Percentiles rank a stretch among this genome's conserved stretches.
Evolutionary conservation across 2,329 filamentous ascomycete species (phyloP).

Genomic region (Dendrostoma leiphaemia): DNA sequence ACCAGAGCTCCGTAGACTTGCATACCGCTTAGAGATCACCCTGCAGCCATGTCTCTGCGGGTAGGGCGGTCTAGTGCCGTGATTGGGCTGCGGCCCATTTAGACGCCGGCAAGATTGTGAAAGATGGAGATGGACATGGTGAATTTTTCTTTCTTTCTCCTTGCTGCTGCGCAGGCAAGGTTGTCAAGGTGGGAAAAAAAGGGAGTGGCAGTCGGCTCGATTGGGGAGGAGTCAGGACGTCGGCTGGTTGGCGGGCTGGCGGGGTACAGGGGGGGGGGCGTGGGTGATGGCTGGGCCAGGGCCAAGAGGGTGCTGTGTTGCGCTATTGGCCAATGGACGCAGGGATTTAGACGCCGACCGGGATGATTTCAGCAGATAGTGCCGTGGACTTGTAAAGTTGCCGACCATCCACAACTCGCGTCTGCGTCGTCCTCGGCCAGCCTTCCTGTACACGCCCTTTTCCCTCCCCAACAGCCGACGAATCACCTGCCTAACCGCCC

Average conservation of each 20-base stretch:
- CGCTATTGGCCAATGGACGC: slow-evolving; percentile 30
- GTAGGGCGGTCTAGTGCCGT: slow-evolving; percentile 5
- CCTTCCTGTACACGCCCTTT: slow-evolving; percentile 7
- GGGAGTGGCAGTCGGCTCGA: slow-evolving; percentile 8
- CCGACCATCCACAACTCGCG: slow-evolving; percentile 5
- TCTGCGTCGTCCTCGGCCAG: neutral
- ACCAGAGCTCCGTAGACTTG: neutral
- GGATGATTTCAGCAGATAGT: slow-evolving; percentile 9
- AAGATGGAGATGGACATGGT: neutral
- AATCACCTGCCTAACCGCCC: slow-evolving; percentile 39
- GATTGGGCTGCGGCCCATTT: slow-evolving; percentile 9
- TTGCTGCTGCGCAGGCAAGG: neutral
- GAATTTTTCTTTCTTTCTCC: no score
- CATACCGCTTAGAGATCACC: neutral
- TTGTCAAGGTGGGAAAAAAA: neutral
- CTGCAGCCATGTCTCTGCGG: neutral
- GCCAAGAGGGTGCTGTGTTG: slow-evolving; percentile 20
- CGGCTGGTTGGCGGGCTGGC: neutral
- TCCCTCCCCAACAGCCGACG: slow-evolving; percentile 19
- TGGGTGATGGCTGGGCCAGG: no score
- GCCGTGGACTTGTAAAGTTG: neutral
- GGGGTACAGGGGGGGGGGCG: no score
- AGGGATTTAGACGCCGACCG: slow-evolving; percentile 38
- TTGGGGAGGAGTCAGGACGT: neutral
- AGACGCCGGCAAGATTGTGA: neutral